Percentiles rank a stretch among this genome's conserved stretches.
Conservation (phyloP, 371 early-diverging fungal species). For the Chytridiales sp. region DNA sequence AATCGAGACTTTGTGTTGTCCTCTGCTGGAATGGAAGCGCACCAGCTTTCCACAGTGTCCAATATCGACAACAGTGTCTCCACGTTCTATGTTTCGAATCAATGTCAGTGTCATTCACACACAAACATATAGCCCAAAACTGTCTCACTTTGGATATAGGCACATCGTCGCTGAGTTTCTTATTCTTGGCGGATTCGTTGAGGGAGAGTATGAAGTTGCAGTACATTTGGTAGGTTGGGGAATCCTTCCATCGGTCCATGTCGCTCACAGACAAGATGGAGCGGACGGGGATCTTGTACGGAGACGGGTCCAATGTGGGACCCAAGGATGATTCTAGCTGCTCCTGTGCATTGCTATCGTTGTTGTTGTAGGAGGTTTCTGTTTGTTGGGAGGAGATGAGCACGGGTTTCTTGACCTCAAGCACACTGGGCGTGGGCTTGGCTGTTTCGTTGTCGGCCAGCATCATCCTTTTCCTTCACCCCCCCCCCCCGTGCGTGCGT, state of each 20-base stretch:
- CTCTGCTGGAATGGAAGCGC: constrained; percentile 69
- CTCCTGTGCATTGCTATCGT: too few relatives aligned
- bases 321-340: too few relatives aligned
- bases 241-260: constrained; percentile 71
- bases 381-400: too few relatives aligned
- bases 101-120: neutral
- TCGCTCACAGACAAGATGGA: constrained; percentile 85
- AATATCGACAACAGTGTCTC: constrained; percentile 60
- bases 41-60: constrained; percentile 69
- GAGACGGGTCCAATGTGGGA: too few relatives aligned
- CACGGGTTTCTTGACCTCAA: too few relatives aligned
- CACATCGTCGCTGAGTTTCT: constrained; percentile 48
- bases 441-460: too few relatives aligned
- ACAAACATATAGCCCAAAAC: constrained; percentile 1
- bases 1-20: constrained; percentile 75
- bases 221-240: constrained; percentile 62
- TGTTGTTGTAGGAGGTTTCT: too few relatives aligned
- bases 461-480: too few relatives aligned
- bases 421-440: too few relatives aligned
- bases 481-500: too few relatives aligned
- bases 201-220: constrained; percentile 69
- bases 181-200: constrained; percentile 69
- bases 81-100: constrained; percentile 38
- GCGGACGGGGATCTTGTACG: constrained; percentile 15
- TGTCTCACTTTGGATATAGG: constrained; percentile 52